These are phyloP conservation scores for Colletotrichum chlorophyti DNA, from an alignment of 2,329 filamentous ascomycete genomes.

Conservation along the genomic window DNA sequence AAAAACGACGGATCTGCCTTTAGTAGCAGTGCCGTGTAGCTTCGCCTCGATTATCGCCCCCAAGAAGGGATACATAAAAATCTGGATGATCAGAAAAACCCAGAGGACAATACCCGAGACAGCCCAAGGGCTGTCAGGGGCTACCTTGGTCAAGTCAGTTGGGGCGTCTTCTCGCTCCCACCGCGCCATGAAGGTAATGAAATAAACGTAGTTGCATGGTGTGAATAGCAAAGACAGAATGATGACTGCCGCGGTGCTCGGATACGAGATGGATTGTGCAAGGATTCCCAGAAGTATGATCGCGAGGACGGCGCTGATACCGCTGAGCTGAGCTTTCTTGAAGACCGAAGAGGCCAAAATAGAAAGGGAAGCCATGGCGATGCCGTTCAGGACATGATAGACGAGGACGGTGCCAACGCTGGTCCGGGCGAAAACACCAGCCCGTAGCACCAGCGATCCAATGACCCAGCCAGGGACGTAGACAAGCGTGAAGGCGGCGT, in stretches of 20 bases:
- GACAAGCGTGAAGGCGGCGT: constrained; percentile 79
- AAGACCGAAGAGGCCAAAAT: constrained; percentile 86
- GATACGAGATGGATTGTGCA: constrained; percentile 74
- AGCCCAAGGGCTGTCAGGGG: constrained; percentile 71
- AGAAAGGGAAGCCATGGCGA: constrained; percentile 80
- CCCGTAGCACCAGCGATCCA: constrained; percentile 69
- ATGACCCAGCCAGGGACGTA: constrained; percentile 87
- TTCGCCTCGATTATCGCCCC: constrained; percentile 76
- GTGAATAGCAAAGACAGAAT: constrained; percentile 80
- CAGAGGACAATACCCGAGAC: constrained; percentile 79
- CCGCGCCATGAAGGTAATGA: constrained; percentile 76
- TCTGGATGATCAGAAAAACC: constrained; percentile 79
- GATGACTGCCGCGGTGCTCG: constrained; percentile 68
- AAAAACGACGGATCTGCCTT: constrained; percentile 60
- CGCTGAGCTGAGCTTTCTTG: constrained; percentile 85
- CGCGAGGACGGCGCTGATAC: constrained; percentile 77
- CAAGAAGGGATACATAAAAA: constrained; percentile 77
- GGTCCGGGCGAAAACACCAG: constrained; percentile 70
- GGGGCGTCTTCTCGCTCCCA: constrained; percentile 70
- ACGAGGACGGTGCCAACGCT: constrained; percentile 71
- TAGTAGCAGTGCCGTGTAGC: constrained; percentile 77
- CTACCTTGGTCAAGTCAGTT: constrained; percentile 66
- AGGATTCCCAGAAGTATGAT: constrained; percentile 81
- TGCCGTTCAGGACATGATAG: constrained; percentile 77
- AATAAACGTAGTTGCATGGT: constrained; percentile 88